Evolutionary conservation across 108 stramenopile genomes (phyloP).

Genomic region (Schizochytrium sp.): DNA sequence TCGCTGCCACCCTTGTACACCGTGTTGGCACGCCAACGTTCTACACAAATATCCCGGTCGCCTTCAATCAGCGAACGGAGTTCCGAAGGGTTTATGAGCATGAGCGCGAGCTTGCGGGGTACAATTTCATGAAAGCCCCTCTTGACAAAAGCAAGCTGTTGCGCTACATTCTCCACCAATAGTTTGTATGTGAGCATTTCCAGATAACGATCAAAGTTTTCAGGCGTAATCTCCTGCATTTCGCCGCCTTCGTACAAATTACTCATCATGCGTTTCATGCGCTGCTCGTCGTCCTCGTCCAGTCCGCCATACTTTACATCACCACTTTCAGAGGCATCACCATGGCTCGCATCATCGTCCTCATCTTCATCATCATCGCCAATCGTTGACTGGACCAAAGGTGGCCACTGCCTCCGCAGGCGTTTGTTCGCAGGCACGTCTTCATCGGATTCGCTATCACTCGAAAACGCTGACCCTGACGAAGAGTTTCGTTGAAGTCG

Average conservation of each 20-base stretch:
- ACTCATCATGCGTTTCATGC: slow-evolving; percentile 58
- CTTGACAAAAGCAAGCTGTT: slow-evolving; percentile 36
- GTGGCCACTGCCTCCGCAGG: too few relatives aligned
- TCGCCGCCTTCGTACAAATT: slow-evolving; percentile 4
- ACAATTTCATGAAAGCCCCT: slow-evolving; percentile 56
- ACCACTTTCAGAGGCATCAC: neutral
- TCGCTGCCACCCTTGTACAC: slow-evolving; percentile 3
- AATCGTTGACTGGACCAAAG: neutral
- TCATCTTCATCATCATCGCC: neutral
- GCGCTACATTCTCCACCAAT: slow-evolving; percentile 54
- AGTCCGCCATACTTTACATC: too few relatives aligned
- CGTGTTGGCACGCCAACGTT: slow-evolving; percentile 38
- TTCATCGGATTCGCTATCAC: too few relatives aligned
- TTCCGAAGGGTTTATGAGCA: neutral
- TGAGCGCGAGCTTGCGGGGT: neutral
- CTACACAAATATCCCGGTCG: slow-evolving; percentile 25
- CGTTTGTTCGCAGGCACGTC: too few relatives aligned
- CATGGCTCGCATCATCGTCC: neutral
- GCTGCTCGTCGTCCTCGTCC: neutral
- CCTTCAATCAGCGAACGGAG: slow-evolving; percentile 22
- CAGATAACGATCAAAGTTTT: slow-evolving; percentile 25
- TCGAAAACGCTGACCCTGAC: too few relatives aligned
- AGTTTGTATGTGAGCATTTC: slow-evolving; percentile 59
- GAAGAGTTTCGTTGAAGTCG: too few relatives aligned
- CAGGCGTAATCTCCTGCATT: neutral